Conservation (phyloP, 176 grass and related monocot genomes). For the Oryza glaberrima region DNA sequence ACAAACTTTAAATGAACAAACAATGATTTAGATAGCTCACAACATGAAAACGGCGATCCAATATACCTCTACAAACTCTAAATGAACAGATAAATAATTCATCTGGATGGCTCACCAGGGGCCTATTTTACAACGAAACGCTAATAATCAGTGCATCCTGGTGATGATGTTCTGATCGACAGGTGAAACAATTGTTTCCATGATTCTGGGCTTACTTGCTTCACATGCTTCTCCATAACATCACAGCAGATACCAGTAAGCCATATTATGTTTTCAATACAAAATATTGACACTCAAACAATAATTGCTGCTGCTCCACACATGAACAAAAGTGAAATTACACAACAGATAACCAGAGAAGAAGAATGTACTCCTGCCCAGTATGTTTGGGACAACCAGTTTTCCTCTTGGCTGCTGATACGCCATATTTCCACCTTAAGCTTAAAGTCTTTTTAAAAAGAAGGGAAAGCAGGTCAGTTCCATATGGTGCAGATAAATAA, state of each 20-base stretch:
- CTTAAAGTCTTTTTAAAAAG: not conserved
- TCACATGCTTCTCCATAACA: not conserved
- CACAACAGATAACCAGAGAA: not conserved
- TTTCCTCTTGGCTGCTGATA: not conserved
- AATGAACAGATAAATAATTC: not conserved
- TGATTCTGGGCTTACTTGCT: not conserved
- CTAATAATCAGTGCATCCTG: not conserved
- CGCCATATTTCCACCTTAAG: slow-evolving; percentile 17
- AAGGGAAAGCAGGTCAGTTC: not conserved
- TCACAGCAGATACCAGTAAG: not conserved
- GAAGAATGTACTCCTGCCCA: not conserved
- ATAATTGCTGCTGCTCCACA: not conserved
- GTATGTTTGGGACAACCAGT: not conserved
- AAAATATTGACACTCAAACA: not conserved
- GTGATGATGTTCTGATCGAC: not conserved
- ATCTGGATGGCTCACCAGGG: not conserved
- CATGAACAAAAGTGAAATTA: not conserved
- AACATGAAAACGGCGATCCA: not conserved
- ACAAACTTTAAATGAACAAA: not conserved
- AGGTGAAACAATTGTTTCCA: not conserved
- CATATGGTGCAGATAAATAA: not conserved
- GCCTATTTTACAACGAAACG: not conserved
- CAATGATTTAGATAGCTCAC: not conserved
- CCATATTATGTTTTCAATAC: not conserved
- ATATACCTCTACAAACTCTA: not conserved